phyloP scores from a whole-genome alignment of 495 filamentous ascomycete species.

The Hapsidospora chrysogenum region DNA sequence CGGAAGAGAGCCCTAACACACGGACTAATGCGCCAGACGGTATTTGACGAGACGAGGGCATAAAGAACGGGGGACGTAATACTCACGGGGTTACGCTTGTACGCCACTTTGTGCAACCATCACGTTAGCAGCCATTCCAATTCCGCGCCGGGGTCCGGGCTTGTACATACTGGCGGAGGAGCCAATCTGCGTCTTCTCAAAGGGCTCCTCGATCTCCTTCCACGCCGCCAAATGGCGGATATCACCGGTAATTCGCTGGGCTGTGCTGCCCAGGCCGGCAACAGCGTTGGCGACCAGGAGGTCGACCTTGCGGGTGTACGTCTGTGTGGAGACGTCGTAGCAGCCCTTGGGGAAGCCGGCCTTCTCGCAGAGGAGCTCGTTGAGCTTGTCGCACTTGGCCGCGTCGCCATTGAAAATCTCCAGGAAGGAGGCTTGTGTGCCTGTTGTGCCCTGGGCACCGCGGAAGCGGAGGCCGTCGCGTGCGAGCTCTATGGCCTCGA shows the following conservation, averaged over 20 bases:
- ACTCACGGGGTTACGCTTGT: constrained; percentile 59
- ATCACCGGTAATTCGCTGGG: constrained; percentile 48
- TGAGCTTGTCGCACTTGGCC: constrained; percentile 59
- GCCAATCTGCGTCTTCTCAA: constrained; percentile 64
- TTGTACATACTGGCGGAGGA: constrained; percentile 12
- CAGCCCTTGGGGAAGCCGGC: constrained; percentile 62
- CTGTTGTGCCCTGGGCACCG: constrained; percentile 54
- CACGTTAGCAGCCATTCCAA: constrained; percentile 3
- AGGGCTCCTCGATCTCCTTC: constrained; percentile 65
- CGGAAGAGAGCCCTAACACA: too few relatives aligned
- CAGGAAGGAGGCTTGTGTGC: constrained; percentile 43
- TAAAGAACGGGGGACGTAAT: too few relatives aligned
- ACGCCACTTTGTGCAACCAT: constrained; percentile 43
- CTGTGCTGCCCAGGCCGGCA: constrained; percentile 67
- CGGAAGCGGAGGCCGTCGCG: constrained; percentile 66
- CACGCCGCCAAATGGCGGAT: constrained; percentile 57
- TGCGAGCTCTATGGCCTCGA: constrained; percentile 63
- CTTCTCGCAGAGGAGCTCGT: constrained; percentile 67
- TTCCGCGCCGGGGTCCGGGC: too few relatives aligned
- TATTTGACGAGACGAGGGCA: too few relatives aligned
- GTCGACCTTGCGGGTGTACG: constrained; percentile 10
- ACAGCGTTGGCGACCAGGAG: constrained; percentile 57
- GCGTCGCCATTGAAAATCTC: constrained; percentile 59
- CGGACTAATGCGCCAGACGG: too few relatives aligned
- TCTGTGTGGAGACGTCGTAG: constrained; percentile 30